Percentiles rank a stretch among this genome's conserved stretches.
Conservation (phyloP, 139 green algal genomes). For the Tetraselmis chui region DNA sequence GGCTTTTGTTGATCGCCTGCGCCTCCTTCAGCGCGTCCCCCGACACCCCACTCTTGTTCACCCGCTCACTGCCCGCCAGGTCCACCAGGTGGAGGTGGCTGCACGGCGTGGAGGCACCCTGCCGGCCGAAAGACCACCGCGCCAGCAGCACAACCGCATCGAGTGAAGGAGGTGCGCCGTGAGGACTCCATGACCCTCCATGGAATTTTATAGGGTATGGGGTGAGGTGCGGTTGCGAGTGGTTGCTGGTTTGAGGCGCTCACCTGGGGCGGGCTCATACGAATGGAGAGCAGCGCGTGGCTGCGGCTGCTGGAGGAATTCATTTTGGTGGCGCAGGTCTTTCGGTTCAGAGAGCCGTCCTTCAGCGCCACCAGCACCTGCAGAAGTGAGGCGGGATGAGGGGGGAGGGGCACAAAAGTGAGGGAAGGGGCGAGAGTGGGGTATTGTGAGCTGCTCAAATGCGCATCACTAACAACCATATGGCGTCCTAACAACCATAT, state of each 20-base stretch:
- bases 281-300: slow-evolving; percentile 31
- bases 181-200: too few species aligned
- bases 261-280: background rate
- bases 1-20: slow-evolving; percentile 79
- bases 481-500: too few species aligned
- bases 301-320: slow-evolving; percentile 34
- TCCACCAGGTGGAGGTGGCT: background rate
- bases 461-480: too few species aligned
- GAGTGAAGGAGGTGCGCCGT: too few species aligned
- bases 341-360: slow-evolving; percentile 16
- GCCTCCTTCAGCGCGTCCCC: slow-evolving; percentile 61
- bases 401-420: too few species aligned
- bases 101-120: background rate
- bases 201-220: too few species aligned
- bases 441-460: too few species aligned
- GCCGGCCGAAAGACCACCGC: too few species aligned
- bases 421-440: too few species aligned
- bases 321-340: slow-evolving; percentile 25
- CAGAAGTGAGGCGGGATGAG: too few species aligned
- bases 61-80: slow-evolving; percentile 64
- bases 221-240: too few species aligned
- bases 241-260: too few species aligned
- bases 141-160: slow-evolving; percentile 21
- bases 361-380: slow-evolving; percentile 20
- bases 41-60: slow-evolving; percentile 70